Evolutionary conservation across 1,284 basidiomycete genomes (phyloP), one percentile per base, ranked within the genome.

Genomic region (Papiliotrema nemorosa): DNA sequence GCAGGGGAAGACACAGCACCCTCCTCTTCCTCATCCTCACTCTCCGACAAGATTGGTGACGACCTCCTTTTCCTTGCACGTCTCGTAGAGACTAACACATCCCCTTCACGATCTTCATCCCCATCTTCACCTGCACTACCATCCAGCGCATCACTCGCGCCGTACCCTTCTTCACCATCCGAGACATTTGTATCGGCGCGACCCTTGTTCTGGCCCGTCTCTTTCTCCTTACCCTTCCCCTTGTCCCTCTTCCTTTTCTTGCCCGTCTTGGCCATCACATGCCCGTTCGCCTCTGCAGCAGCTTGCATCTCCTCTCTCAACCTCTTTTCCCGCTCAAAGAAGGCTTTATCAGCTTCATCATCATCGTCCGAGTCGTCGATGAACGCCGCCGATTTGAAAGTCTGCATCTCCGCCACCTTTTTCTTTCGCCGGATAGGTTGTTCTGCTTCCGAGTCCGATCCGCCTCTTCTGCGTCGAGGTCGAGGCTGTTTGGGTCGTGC

Each of bases 351-450:
- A 2, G 63, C 59, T 41, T 86, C 77, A 16, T 68, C 68, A 49
- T 74, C 55, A 79, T 87, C 69, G 64, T 94, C 90, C 59, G 87
- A 88, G 71, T 93, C 90, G 66, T 86, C 82, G 66, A 93, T 90
- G 68, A 92, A 90, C 68, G 90, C 86, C 5, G 90, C 90, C 12
- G 84, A 87, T 74, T 91, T 91, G 79, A 87, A 92, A 50, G 78
- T 72, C 71, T 84, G 80, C 62, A 83, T 79, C 70, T 92, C 88
- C 42, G 53, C 64, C 53, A 50, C 61, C 49, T 66, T 66, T 50
- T 61, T 77, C 77, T 67, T 63, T 31, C 57, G 44, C 49, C 41
- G 35, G 34, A 52, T 50, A 18, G 52, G 53, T 22, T 45, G 54
- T 24, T 37, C 53, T 41, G 46, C 41, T 31, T 53, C 44, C 44